phyloP scores from a whole-genome alignment of 2,329 filamentous ascomycete species.

The Metarhizium humberi region DNA sequence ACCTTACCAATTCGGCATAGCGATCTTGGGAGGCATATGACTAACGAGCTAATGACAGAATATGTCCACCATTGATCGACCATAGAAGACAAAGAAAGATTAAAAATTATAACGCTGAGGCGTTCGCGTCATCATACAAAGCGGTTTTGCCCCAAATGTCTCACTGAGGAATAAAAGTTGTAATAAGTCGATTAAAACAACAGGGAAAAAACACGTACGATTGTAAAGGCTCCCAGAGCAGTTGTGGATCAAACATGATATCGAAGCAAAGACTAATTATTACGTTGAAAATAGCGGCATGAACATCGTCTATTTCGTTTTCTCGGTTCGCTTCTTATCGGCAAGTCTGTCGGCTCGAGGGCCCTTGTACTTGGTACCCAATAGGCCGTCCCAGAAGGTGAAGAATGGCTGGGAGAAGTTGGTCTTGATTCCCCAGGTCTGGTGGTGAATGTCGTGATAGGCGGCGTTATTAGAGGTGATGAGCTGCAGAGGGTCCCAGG shows the following conservation, averaged over 20 bases:
- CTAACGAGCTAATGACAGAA: background rate
- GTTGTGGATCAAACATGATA: background rate
- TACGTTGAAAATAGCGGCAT: background rate
- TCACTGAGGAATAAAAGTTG: background rate
- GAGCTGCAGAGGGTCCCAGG: slow-evolving; percentile 88
- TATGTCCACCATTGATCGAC: background rate
- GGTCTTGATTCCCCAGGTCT: slow-evolving; percentile 97
- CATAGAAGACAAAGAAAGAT: background rate
- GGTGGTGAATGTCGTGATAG: slow-evolving; percentile 97
- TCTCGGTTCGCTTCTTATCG: slow-evolving; percentile 23
- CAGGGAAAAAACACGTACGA: background rate
- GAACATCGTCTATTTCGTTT: slow-evolving; percentile 13
- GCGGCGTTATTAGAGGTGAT: slow-evolving; percentile 91
- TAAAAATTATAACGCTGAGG: background rate
- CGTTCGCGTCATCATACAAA: background rate
- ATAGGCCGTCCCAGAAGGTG: slow-evolving; percentile 82
- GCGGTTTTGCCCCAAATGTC: background rate
- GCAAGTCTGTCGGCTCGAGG: slow-evolving; percentile 35
- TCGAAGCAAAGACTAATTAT: background rate
- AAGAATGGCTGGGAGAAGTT: slow-evolving; percentile 91
- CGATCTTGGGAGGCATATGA: background rate
- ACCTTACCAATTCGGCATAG: background rate
- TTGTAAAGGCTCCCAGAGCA: background rate
- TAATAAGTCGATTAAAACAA: background rate
- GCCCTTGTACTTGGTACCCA: slow-evolving; percentile 77